Evolutionary conservation across 768 basidiomycete genomes (phyloP).

Genomic region (Pseudohyphozyma bogoriensis): DNA sequence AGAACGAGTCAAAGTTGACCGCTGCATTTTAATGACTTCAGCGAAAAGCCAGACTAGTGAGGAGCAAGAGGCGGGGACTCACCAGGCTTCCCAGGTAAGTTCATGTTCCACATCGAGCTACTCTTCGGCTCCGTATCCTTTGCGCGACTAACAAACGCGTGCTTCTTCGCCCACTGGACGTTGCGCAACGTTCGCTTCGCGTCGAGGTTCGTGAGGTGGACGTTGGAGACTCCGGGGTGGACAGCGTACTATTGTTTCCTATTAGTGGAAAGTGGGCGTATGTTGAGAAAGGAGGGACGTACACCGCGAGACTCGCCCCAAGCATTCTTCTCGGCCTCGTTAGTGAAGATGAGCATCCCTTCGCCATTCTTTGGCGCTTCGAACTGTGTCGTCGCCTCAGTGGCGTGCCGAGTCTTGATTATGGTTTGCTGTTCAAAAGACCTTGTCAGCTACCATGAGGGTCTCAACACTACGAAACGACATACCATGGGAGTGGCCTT

Average conservation of each 20-base stretch:
- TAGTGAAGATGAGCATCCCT: constrained; percentile 48
- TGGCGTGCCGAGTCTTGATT: neutral
- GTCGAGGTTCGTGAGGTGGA: constrained; percentile 40
- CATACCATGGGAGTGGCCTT: too few species aligned
- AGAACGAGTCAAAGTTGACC: constrained; percentile 55
- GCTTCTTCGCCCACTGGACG: constrained; percentile 58
- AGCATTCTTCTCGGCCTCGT: constrained; percentile 51
- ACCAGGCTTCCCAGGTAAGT: constrained; percentile 46
- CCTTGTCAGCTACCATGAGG: too few species aligned
- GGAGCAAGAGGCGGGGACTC: too few species aligned
- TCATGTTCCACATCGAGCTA: constrained; percentile 54
- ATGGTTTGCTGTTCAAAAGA: neutral
- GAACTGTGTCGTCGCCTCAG: constrained; percentile 45
- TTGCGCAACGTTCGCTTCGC: constrained; percentile 54
- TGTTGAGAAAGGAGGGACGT: neutral
- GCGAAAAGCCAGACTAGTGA: too few species aligned
- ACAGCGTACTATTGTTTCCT: neutral
- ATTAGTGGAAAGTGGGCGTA: neutral
- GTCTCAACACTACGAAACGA: too few species aligned
- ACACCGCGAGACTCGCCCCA: constrained; percentile 43
- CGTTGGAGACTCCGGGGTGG: neutral
- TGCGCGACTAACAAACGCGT: constrained; percentile 49
- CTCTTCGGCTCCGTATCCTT: constrained; percentile 56
- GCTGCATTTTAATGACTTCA: constrained; percentile 35
- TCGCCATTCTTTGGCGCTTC: constrained; percentile 44